Percentiles rank a stretch among this genome's conserved stretches.
Conservation (phyloP, 164 flowering plant genomes). For the Hamamelis virginiana region DNA sequence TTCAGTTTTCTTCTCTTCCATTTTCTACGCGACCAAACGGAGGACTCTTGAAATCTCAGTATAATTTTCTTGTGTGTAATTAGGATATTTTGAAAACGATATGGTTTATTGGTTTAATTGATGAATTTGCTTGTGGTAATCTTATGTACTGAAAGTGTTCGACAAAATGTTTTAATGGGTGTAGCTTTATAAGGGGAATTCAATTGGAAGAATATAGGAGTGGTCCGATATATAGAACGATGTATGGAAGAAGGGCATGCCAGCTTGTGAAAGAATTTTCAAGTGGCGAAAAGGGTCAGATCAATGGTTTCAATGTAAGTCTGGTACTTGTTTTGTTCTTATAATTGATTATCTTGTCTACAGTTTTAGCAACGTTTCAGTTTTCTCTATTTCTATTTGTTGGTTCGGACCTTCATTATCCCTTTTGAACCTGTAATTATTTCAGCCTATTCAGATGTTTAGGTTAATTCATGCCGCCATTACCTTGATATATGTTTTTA, state of each 20-base stretch:
- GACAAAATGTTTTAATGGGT: slow-evolving; percentile 6
- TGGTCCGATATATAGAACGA: slow-evolving; percentile 10
- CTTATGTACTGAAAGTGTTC: background rate
- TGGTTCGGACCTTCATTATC: too few relatives aligned
- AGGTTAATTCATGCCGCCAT: background rate
- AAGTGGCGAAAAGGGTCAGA: slow-evolving; percentile 66
- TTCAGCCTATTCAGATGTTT: background rate
- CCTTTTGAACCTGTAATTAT: too few relatives aligned
- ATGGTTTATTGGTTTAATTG: background rate
- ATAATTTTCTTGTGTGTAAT: too few relatives aligned
- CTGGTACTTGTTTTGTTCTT: background rate
- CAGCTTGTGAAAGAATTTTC: slow-evolving; percentile 73
- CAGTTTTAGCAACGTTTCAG: background rate
- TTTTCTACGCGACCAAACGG: too few relatives aligned
- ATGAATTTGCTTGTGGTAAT: background rate
- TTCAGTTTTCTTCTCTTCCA: too few relatives aligned
- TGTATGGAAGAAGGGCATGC: slow-evolving; percentile 73
- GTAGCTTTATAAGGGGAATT: background rate
- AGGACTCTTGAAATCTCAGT: background rate
- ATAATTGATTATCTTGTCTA: background rate
- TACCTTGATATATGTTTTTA: background rate
- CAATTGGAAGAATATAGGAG: background rate
- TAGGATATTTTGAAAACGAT: background rate
- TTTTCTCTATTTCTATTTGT: too few relatives aligned
- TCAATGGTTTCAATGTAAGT: slow-evolving; percentile 68